phyloP scores from a whole-genome alignment of 2,329 filamentous ascomycete genomes.

The Xylariales sp. region DNA sequence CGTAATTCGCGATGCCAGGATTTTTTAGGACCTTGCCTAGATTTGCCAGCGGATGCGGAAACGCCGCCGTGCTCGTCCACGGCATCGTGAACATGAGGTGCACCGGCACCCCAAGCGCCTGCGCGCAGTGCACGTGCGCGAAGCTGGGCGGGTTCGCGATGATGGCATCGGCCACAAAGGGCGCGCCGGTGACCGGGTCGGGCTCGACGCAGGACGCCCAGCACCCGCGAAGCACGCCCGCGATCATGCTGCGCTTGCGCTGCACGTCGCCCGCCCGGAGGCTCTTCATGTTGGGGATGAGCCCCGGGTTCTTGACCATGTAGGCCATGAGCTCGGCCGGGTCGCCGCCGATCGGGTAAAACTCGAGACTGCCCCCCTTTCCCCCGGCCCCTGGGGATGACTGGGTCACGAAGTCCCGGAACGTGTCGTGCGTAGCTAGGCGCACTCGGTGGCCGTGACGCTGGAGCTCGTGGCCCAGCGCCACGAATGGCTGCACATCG shows the following conservation, averaged over 20 bases:
- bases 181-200: constrained; percentile 10
- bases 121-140: constrained; percentile 32
- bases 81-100: constrained; percentile 67
- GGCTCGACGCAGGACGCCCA: constrained; percentile 25
- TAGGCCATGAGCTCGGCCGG: constrained; percentile 20
- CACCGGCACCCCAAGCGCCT: constrained; percentile 52
- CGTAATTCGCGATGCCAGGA: constrained; percentile 31
- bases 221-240: constrained; percentile 22
- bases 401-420: constrained; percentile 31
- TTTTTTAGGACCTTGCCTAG: constrained; percentile 22
- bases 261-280: constrained; percentile 21
- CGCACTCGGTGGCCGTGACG: constrained; percentile 37
- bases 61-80: constrained; percentile 37
- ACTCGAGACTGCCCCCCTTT: constrained; percentile 37
- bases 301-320: constrained; percentile 25
- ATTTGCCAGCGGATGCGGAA: constrained; percentile 47
- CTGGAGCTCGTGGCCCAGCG: constrained; percentile 37
- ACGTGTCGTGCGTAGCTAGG: constrained; percentile 37
- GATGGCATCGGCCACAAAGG: constrained; percentile 19
- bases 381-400: too few relatives aligned
- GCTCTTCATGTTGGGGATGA: constrained; percentile 22
- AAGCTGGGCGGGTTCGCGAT: constrained; percentile 21
- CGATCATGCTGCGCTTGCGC: constrained; percentile 20
- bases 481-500: constrained; percentile 47
- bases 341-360: constrained; percentile 36